Conservation (phyloP, 1,284 basidiomycete genomes). For the Bothia castanella region DNA sequence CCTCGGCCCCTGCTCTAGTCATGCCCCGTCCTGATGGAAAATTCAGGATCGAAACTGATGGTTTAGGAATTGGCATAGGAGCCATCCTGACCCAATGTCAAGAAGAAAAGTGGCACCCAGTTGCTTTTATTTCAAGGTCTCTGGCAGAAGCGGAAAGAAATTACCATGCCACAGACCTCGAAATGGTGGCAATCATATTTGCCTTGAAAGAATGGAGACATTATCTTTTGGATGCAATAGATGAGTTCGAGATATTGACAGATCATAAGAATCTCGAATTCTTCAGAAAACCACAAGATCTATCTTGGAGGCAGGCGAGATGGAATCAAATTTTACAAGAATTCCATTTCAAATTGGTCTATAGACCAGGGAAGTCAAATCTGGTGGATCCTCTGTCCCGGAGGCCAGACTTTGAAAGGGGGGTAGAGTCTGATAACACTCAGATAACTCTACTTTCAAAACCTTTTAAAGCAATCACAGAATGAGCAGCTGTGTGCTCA, state of each 20-base stretch:
- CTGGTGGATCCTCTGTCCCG: background rate
- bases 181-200: no score
- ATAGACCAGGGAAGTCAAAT: background rate
- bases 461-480: background rate
- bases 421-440: background rate
- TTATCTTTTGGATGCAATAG: background rate
- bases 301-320: background rate
- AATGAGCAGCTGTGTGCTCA: no score
- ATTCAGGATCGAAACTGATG: background rate
- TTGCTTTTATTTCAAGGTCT: background rate
- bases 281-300: background rate
- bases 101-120: background rate
- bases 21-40: no score
- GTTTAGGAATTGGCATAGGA: background rate
- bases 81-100: background rate
- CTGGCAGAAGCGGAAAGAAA: background rate
- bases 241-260: background rate
- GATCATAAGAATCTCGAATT: background rate
- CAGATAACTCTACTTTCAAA: background rate
- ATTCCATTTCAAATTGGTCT: background rate
- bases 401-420: no score
- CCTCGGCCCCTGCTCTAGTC: no score
- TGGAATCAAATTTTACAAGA: background rate
- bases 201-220: conserved; percentile 2
- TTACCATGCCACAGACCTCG: background rate